Evolutionary conservation across 2,329 filamentous ascomycete genomes (phyloP), one percentile per base, ranked within the genome.

Genomic region (Aureobasidium melanogenum): DNA sequence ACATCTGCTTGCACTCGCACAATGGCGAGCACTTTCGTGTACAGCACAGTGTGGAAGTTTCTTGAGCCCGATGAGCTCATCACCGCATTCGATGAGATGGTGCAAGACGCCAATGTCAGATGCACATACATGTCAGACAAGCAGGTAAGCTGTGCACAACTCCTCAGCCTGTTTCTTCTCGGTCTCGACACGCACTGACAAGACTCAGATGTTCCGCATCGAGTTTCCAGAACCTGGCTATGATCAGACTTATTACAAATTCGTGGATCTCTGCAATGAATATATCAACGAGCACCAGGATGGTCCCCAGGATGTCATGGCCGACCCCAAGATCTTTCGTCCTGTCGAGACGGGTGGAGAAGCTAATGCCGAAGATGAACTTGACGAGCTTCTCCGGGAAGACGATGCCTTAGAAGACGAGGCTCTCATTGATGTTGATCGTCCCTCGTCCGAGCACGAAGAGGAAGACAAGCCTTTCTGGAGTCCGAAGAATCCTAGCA

Each of bases 31-130:
- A 63, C 67, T 9, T 71, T 70, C 63, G 48, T 68, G 51, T 69
- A 72, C 60, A 60, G 65, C 10, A 66, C 68, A 2, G 60, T 69
- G 24, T 70, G 70, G 60, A 57, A 55, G 2, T 71, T 71, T 63
- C 64, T 60, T 52, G 43, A 62, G 19, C 51, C 36, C 2, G 57
- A 64, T 6, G 62, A 62, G 22, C 59, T 71, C 47, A 59, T 69
- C 56, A 43, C 30, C 10, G 52, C 62, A 3, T 69, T 71, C 62
- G 55, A 66, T 62, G 66, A 64, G 47, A 62, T 62, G 24, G 24
- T 55, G 10, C n/a, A 32, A 26, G 56, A 59, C n/a, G 43, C 44
- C 24, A 59, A 59, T 59, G 56, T 50, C 24, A 43, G 43, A n/a
- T 59, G 56, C 14, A 59, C 56, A 38, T 59, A 59, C 26, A 48